These are phyloP conservation scores for Gamsiella multidivaricata DNA, from an alignment of 192 early-diverging fungal genomes.

Conservation along the genomic window DNA sequence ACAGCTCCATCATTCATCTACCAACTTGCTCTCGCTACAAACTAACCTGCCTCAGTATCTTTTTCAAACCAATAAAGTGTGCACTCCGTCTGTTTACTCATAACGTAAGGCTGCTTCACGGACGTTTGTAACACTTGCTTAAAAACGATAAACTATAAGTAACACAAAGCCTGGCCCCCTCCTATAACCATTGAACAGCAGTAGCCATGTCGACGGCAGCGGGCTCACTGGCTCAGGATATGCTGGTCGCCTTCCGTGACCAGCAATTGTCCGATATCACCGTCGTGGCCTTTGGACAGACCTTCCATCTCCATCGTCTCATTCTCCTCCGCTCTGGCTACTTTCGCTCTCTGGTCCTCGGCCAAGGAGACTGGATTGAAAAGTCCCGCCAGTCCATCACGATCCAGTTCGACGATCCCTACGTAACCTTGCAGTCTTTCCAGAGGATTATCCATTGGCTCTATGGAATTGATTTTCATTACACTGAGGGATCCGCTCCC, in stretches of 20 bases:
- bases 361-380: conserved; percentile 51
- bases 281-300: conserved; percentile 42
- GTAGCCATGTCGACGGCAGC: conserved; percentile 35
- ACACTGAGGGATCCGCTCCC: conserved; percentile 33
- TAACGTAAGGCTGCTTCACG: too few species aligned
- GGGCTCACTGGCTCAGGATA: conserved; percentile 44
- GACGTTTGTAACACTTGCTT: too few species aligned
- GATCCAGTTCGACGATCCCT: conserved; percentile 39
- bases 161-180: too few species aligned
- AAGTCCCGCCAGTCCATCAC: conserved; percentile 39
- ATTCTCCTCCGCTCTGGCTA: conserved; percentile 50
- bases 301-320: conserved; percentile 45
- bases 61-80: too few species aligned
- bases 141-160: too few species aligned
- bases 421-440: conserved; percentile 42
- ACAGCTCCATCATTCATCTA: too few species aligned
- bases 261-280: conserved; percentile 52
- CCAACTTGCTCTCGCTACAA: too few species aligned
- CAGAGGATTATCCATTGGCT: conserved; percentile 54
- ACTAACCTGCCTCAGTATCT: too few species aligned
- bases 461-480: conserved; percentile 53
- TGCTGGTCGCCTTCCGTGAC: conserved; percentile 50
- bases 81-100: too few species aligned
- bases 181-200: too few species aligned
- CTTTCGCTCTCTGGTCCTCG: conserved; percentile 47